Base-by-base conservation (phyloP, 106 monocot genomes). In the Allium fistulosum region DNA sequence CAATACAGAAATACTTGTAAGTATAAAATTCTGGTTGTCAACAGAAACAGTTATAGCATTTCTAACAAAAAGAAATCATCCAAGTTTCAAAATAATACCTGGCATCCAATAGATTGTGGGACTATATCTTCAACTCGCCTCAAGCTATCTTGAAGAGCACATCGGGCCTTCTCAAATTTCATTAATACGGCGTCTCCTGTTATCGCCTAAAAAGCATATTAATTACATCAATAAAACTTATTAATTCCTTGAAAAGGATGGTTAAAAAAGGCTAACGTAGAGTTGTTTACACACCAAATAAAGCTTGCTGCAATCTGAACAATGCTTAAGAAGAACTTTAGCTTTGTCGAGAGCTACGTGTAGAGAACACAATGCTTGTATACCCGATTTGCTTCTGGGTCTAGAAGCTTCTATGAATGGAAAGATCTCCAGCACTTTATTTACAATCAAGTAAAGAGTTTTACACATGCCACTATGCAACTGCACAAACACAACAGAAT, bases 301-400 rank as follows among this genome's bases (percentile, higher is more conserved):
- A 69, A 96, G 81, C 70, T 86, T 96, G 83, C 91, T 96, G 48
- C 85, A 91, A 55, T 91, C 85, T 9, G 91, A 81, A 59, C 95
- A 96, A 75, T 91, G 91, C 73, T 63, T 79, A 57, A 96, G 91
- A 72, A 96, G 91, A 49, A 57, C 69, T 74, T 91, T 96, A 52
- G 91, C 83, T 57, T 83, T 91, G 53, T 91, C 88, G 53, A 91
- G 91, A 28, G 85, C 78, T 14, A 91, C 84, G 59, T 96, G 95
- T 57, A 96, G 72, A 5, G 91, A 83, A 69, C 95, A 96, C 15
- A 91, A 68, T 14, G 91, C 76, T 51, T 91, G 85, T 58, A 96
- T 88, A 18, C 95, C 95, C 50, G 91, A 96, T 63, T 88, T 96
- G 80, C 95, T 96, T 75, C 88, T 74, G 4, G 95, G 95, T 58